Conservation (phyloP, 495 filamentous ascomycete species). For the Letharia columbiana region DNA sequence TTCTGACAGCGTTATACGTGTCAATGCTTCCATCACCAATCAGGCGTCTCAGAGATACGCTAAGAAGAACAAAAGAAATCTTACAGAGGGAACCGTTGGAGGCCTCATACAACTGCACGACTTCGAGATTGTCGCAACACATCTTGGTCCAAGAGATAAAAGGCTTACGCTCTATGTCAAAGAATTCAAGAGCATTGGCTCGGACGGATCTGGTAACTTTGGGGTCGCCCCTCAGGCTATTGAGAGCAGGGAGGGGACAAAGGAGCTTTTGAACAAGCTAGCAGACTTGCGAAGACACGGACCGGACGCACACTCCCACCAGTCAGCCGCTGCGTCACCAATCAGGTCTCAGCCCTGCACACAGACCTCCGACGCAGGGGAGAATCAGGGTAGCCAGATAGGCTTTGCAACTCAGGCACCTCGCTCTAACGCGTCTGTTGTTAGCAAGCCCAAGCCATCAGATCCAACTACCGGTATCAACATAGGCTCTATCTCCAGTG, state of each 20-base stretch:
- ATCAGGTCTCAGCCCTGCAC: constrained; percentile 10
- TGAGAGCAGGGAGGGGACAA: constrained; percentile 10
- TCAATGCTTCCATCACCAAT: constrained; percentile 32
- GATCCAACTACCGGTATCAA: neutral
- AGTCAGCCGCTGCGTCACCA: constrained; percentile 15
- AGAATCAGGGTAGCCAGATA: constrained; percentile 5
- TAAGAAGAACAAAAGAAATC: constrained; percentile 21
- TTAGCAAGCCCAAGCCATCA: neutral
- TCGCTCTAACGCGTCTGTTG: neutral
- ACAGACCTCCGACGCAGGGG: neutral
- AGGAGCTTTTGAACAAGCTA: constrained; percentile 18
- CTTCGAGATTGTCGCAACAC: constrained; percentile 35
- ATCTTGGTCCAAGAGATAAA: constrained; percentile 26
- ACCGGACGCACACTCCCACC: constrained; percentile 23
- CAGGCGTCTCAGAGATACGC: constrained; percentile 22
- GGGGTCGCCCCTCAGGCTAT: constrained; percentile 24
- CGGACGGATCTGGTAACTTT: constrained; percentile 23
- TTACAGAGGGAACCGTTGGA: constrained; percentile 27
- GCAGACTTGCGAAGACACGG: constrained; percentile 17
- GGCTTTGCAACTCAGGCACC: constrained; percentile 18
- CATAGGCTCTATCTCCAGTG: neutral
- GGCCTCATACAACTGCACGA: constrained; percentile 32
- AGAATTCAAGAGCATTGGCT: constrained; percentile 32
- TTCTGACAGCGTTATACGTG: constrained; percentile 35
- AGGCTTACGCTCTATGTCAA: constrained; percentile 31